Base-by-base conservation (phyloP, 2,329 filamentous ascomycete genomes). In the Fusarium nodosum region DNA sequence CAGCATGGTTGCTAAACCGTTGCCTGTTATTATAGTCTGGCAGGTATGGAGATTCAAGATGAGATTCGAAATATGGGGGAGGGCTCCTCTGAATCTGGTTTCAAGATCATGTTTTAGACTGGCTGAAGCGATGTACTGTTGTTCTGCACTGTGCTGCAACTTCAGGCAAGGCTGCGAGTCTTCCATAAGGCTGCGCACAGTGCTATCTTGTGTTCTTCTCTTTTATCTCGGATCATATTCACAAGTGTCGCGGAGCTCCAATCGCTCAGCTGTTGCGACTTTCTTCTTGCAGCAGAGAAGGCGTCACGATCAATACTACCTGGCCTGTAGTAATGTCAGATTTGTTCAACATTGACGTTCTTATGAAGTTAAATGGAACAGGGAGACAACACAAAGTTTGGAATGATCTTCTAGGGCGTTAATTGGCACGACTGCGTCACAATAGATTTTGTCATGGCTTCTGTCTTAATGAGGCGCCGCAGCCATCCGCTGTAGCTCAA, bases 341-440 rank as follows among this genome's bases (percentile, higher is more conserved):
- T 7, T 24, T 45, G 24, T 22, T 31, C 45, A 44, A 51, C 31
- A 46, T 16, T 20, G 13, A 51, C 16, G 22, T 28, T 47, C 33
- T 47, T 45, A 24, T 30, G 16, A 50, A 50, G 41, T 18, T 22
- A 16, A 53, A 38, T 20, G 9, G 7, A 39, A 28, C 26, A 20
- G 28, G 12, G 53, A n/a, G 28, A 30, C 13, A 50, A 36, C 30
- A 41, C 36, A 38, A 11, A 33, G 22, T 46, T 45, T 53, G 42
- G 45, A 44, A 26, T 31, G 31, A 58, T 64, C 38, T 57, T 48
- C 48, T 36, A 61, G 47, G 46, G 48, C 56, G 33, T 47, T 42
- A 60, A 59, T 44, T 22, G 34, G 36, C 34, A 47, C 20, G 47
- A 56, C 63, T 72, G 68, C 56, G 66, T 74, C 68, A 72, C 60